A percentile compares a stretch with the other conserved stretches of the same genome.
Evolutionary conservation across 495 filamentous ascomycete species (phyloP).

Genomic region (Massariosphaeria phaeospora): DNA sequence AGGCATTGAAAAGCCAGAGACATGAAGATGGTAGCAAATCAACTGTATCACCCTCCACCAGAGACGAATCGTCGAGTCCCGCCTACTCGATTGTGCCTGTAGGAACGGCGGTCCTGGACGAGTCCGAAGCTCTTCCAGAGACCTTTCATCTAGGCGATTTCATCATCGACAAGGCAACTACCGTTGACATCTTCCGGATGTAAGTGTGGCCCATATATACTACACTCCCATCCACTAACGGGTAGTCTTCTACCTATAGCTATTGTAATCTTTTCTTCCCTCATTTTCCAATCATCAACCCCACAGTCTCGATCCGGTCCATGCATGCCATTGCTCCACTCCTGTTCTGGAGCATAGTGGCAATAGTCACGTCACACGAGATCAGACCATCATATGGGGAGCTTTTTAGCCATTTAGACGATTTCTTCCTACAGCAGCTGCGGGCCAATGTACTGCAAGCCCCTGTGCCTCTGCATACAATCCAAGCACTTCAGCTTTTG

Average conservation of each 20-base stretch:
- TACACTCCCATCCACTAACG: background rate
- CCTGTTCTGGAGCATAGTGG: conserved; percentile 19
- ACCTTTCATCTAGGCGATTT: conserved; percentile 5
- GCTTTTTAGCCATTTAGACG: background rate
- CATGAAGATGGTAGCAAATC: background rate
- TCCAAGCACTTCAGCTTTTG: conserved; percentile 9
- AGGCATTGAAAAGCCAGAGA: conserved; percentile 5
- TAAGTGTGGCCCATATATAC: background rate
- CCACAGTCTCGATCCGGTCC: background rate
- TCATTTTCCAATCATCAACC: conserved; percentile 14
- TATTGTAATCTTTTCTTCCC: background rate
- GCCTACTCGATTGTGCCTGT: background rate
- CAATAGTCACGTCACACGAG: background rate
- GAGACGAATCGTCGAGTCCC: background rate
- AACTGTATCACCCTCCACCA: conserved; percentile 1
- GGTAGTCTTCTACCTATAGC: background rate
- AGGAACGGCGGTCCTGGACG: background rate
- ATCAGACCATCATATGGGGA: background rate
- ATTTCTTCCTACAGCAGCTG: background rate
- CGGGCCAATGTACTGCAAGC: background rate
- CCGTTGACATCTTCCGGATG: conserved; percentile 10
- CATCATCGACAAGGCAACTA: background rate
- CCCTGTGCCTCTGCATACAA: conserved; percentile 8
- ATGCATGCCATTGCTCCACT: conserved; percentile 1
- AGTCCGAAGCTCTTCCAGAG: background rate